Percentiles rank a stretch among this genome's conserved stretches.
phyloP scores from a whole-genome alignment of 306 rosid genomes.

The Begonia masoniana region DNA sequence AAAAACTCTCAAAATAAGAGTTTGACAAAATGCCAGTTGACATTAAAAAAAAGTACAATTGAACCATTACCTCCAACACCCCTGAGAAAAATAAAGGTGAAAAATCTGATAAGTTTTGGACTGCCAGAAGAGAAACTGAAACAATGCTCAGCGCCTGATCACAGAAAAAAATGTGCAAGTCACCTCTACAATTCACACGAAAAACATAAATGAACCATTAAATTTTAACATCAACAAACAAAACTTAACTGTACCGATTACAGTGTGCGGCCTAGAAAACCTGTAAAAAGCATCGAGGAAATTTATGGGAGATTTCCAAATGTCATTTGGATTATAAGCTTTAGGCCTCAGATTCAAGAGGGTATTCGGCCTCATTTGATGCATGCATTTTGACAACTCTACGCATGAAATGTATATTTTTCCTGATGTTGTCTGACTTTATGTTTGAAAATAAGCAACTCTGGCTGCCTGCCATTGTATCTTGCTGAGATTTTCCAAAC shows the following conservation, averaged over 20 bases:
- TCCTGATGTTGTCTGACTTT: slow-evolving; percentile 16
- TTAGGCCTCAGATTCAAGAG: slow-evolving; percentile 59
- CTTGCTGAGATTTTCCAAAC: slow-evolving; percentile 23
- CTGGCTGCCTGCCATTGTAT: slow-evolving; percentile 16
- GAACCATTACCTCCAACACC: slow-evolving; percentile 58
- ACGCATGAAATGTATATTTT: slow-evolving; percentile 7
- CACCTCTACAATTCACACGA: not conserved
- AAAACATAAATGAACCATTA: not conserved
- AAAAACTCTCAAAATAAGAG: not conserved
- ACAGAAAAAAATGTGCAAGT: slow-evolving; percentile 12
- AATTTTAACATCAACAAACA: too few relatives aligned
- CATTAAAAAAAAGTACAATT: not conserved
- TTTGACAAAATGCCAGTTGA: not conserved
- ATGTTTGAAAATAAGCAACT: slow-evolving; percentile 11
- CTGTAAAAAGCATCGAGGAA: slow-evolving; percentile 70
- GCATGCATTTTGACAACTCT: too few relatives aligned
- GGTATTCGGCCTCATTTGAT: slow-evolving; percentile 23
- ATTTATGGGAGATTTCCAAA: slow-evolving; percentile 20
- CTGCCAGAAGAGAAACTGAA: slow-evolving; percentile 89
- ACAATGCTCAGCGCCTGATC: slow-evolving; percentile 80
- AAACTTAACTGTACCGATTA: slow-evolving; percentile 87
- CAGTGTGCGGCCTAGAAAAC: slow-evolving; percentile 95
- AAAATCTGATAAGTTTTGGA: slow-evolving; percentile 55
- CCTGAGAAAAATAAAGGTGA: slow-evolving; percentile 79
- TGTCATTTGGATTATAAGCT: slow-evolving; percentile 31